Percentiles rank a stretch among this genome's conserved stretches.
Conservation (phyloP, 225 moss, liverwort and hornwort species). For the Pseudoscleropodium purum region DNA sequence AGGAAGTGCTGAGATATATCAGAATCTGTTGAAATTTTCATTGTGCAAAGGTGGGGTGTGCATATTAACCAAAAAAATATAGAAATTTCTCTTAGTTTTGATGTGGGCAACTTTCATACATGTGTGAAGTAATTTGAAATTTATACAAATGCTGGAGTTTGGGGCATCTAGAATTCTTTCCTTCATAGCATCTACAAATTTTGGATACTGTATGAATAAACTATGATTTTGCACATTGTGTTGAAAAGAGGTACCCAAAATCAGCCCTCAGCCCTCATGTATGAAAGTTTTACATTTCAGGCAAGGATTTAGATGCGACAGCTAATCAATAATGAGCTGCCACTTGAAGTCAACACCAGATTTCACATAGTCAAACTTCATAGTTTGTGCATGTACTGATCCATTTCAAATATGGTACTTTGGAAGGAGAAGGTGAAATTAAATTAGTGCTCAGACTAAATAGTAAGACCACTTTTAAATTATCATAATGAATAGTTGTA, state of each 20-base stretch:
- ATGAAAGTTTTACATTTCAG: not conserved
- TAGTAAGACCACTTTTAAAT: not conserved
- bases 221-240: not conserved
- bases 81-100: not conserved
- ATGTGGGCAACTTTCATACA: not conserved
- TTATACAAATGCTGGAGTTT: not conserved
- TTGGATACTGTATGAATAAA: not conserved
- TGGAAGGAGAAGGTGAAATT: not conserved
- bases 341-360: not conserved
- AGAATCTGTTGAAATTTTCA: not conserved
- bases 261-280: not conserved
- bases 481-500: not conserved
- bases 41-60: not conserved
- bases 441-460: not conserved
- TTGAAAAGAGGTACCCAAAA: not conserved
- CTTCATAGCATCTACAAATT: not conserved
- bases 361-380: not conserved
- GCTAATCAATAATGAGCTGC: not conserved
- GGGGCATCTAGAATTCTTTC: fast-evolving
- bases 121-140: not conserved
- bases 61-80: not conserved
- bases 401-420: not conserved
- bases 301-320: not conserved
- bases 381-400: not conserved
- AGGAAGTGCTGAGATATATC: not conserved